A percentile compares a stretch with the other conserved stretches of the same genome.
Evolutionary conservation across 768 basidiomycete genomes (phyloP).

Genomic region (Russula sp.): DNA sequence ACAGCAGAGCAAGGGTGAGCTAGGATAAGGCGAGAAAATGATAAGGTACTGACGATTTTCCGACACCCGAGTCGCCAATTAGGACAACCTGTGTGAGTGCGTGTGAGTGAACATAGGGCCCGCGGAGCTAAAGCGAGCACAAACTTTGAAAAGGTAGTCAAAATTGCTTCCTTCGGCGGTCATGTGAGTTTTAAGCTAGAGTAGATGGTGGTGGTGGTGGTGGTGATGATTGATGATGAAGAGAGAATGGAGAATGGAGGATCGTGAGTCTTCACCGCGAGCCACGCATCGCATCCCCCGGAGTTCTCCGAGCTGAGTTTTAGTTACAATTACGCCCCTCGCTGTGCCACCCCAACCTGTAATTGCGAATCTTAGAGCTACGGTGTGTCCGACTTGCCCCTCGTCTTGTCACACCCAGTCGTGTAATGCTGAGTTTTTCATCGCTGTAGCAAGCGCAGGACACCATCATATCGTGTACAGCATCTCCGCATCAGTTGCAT

Average conservation of each 20-base stretch:
- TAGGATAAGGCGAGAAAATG: conserved; percentile 1
- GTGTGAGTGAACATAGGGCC: conserved; percentile 9
- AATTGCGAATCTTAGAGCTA: too few species aligned
- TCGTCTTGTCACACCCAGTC: too few species aligned
- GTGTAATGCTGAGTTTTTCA: too few species aligned
- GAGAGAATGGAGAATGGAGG: not conserved
- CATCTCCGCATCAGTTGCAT: not conserved
- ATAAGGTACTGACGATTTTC: conserved; percentile 87
- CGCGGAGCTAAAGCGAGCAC: conserved; percentile 26
- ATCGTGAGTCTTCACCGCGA: not conserved
- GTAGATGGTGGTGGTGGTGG: conserved; percentile 29
- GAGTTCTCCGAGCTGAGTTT: conserved; percentile 16
- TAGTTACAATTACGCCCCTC: not conserved
- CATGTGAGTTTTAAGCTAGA: conserved; percentile 47
- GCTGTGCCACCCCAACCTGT: too few species aligned
- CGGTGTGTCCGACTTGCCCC: too few species aligned
- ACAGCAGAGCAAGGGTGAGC: conserved; percentile 14
- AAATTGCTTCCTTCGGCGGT: conserved; percentile 94
- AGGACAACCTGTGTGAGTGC: conserved; percentile 73
- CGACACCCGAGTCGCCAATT: conserved; percentile 98
- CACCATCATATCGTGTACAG: not conserved
- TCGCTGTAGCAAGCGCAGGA: not conserved
- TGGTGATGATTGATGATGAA: too few species aligned
- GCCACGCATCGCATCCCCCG: not conserved
- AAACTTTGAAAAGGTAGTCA: conserved; percentile 98